A percentile compares a stretch with the other conserved stretches of the same genome.
Conservation (phyloP, 768 basidiomycete genomes). For the Rhodotorula babjevae region DNA sequence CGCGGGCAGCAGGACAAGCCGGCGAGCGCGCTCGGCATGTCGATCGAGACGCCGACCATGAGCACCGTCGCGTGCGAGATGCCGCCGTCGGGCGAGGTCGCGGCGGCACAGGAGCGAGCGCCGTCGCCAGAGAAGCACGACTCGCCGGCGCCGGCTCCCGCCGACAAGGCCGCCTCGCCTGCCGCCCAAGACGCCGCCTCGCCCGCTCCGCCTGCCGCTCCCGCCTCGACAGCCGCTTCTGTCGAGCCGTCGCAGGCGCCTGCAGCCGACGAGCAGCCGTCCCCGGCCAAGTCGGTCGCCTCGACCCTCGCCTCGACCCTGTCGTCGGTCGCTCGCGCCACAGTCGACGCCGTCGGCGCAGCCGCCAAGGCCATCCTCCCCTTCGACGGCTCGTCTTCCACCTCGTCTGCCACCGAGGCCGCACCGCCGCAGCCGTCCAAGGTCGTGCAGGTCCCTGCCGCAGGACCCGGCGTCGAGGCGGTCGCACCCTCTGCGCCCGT, state of each 20-base stretch:
- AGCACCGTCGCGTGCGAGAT: not conserved
- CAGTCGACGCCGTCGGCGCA: not conserved
- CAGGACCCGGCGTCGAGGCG: not conserved
- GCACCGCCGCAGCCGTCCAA: no score
- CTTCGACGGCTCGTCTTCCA: not conserved
- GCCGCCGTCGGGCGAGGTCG: not conserved
- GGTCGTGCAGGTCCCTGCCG: not conserved
- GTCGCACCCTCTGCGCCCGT: not conserved
- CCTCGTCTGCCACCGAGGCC: not conserved
- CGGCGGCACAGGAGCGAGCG: no score
- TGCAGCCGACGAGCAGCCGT: no score
- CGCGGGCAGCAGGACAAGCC: not conserved
- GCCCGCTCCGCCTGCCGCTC: no score
- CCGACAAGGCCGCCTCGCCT: no score
- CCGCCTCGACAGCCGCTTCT: no score
- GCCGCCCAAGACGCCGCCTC: no score
- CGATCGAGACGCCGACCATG: not conserved
- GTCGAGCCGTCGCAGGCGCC: not conserved
- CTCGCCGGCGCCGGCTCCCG: not conserved
- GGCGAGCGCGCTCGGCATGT: constrained; percentile 3
- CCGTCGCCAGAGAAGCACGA: not conserved
- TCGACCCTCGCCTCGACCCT: not conserved
- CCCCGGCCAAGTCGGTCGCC: not conserved
- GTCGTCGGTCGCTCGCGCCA: not conserved
- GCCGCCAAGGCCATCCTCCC: not conserved